Percentiles rank a stretch among this genome's conserved stretches.
Conservation (phyloP, 2,329 filamentous ascomycete species). For the Pseudonectria foliicola region DNA sequence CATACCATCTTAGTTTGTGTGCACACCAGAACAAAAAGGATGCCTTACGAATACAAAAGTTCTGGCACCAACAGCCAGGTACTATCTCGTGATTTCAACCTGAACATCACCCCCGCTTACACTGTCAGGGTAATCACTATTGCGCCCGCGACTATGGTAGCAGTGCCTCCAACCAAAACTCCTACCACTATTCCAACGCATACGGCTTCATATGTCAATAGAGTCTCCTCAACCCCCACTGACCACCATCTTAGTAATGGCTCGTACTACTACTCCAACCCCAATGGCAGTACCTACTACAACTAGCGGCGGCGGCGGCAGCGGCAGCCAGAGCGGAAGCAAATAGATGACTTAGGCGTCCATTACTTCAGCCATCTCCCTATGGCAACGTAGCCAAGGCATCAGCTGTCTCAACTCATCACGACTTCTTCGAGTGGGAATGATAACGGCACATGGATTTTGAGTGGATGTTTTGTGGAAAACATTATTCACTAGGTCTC, state of each 20-base stretch:
- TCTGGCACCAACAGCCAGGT: conserved; percentile 59
- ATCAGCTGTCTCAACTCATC: no score
- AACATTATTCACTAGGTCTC: no score
- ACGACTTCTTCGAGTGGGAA: no score
- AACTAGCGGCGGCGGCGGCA: conserved; percentile 35
- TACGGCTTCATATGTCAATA: conserved; percentile 23
- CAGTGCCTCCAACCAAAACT: conserved; percentile 47
- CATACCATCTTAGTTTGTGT: no score
- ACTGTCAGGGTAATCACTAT: conserved; percentile 58
- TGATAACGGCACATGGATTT: no score
- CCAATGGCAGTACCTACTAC: conserved; percentile 62
- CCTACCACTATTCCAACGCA: conserved; percentile 63
- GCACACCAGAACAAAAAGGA: no score
- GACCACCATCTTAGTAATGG: conserved; percentile 39
- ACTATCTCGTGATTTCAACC: conserved; percentile 9
- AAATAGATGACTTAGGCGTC: conserved; percentile 5
- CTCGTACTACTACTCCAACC: conserved; percentile 68
- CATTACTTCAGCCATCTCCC: no score
- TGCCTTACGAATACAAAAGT: conserved; percentile 36
- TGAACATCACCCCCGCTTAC: background rate
- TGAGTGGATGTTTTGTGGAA: no score
- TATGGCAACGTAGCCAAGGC: no score
- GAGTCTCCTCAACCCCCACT: background rate
- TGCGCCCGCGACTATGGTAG: conserved; percentile 58
- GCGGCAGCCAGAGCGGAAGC: conserved; percentile 7